Base-by-base conservation (phyloP, 2,329 filamentous ascomycete species). In the Fusarium protoensiforme region DNA sequence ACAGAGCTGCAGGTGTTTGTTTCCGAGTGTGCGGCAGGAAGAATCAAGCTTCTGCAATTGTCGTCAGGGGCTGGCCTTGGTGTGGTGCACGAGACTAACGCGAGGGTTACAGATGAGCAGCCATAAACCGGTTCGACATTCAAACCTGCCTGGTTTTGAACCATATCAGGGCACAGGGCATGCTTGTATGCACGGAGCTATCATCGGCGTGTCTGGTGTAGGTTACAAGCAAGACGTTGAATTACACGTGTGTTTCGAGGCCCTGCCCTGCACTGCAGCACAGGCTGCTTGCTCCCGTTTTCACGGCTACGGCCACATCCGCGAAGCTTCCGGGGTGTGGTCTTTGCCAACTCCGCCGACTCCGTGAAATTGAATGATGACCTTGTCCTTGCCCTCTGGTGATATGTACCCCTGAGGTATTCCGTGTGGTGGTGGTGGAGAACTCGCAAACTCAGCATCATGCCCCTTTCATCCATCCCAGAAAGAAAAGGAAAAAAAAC, bases 251-350 rank as follows among this genome's bases (percentile, higher is more conserved):
- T 54, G 61, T 74, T 35, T 64, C 46, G 57, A 54, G 27, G 46
- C 67, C 61, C 61, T 72, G 46, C 67, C 61, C 61, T 72, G 71
- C n/a, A 56, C 61, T 51, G 46, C 46, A 31, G 46, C 46, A 29
- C 46, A 31, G 27, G 41, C 54, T 74, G 72, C 65, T 74, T 61
- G 61, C 51, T 72, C 71, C 71, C 68, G 65, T 54, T 38, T 54
- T 43, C 39, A 69, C 54, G 68, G 64, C 61, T 38, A 57, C 54
- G 54, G 54, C 54, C 35, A 57, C 71, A 48, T 51, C 35, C 31
- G 38, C 41, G 56, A 68, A 57, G 33, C 58, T 64, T 74, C 71
- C 36, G 58, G 64, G 53, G 65, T 69, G 68, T 64, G 27, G 18
- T 53, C 31, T 53, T 29, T 61, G 68, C 68, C 68, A 48, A 56